Evolutionary conservation across 306 rosid species (phyloP).

Genomic region (Quercus gilva): DNA sequence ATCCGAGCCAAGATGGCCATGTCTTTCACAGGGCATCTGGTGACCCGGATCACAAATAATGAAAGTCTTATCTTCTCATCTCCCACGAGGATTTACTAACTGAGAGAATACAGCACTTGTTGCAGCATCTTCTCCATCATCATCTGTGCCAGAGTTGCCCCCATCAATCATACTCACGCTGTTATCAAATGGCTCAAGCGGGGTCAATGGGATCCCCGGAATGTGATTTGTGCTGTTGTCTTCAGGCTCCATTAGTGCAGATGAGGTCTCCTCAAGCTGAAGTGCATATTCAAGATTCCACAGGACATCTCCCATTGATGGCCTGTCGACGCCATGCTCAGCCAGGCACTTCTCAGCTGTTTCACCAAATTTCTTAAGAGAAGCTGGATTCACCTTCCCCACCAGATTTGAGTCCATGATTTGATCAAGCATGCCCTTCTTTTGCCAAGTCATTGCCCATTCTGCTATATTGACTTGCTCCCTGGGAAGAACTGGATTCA

Average conservation of each 20-base stretch:
- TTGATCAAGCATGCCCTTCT: slow-evolving; percentile 95
- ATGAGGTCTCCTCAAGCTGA: slow-evolving; percentile 88
- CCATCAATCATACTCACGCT: slow-evolving; percentile 72
- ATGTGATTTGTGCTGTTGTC: slow-evolving; percentile 97
- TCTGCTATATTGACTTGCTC: slow-evolving; percentile 99
- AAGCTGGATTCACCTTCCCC: slow-evolving; percentile 82
- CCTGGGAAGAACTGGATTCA: slow-evolving; percentile 93
- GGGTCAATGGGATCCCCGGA: slow-evolving; percentile 69
- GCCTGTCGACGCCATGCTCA: slow-evolving; percentile 88
- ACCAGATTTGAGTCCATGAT: slow-evolving; percentile 84
- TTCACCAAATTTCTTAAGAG: slow-evolving; percentile 93
- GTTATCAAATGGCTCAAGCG: slow-evolving; percentile 76
- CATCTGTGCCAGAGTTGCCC: slow-evolving; percentile 54
- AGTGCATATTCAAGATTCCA: slow-evolving; percentile 94
- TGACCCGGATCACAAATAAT: slow-evolving; percentile 22
- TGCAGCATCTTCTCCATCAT: slow-evolving; percentile 70
- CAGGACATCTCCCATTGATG: slow-evolving; percentile 96
- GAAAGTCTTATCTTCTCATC: slow-evolving; percentile 46
- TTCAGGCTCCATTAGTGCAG: slow-evolving; percentile 83
- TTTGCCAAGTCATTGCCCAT: slow-evolving; percentile 96
- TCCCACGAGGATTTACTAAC: slow-evolving; percentile 89
- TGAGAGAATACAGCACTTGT: slow-evolving; percentile 97
- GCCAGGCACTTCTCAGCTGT: slow-evolving; percentile 95
- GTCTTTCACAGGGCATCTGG: slow-evolving; percentile 19
- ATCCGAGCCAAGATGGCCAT: slow-evolving; percentile 34